phyloP scores from a whole-genome alignment of 2,329 filamentous ascomycete genomes.

The Metarhizium humberi region DNA sequence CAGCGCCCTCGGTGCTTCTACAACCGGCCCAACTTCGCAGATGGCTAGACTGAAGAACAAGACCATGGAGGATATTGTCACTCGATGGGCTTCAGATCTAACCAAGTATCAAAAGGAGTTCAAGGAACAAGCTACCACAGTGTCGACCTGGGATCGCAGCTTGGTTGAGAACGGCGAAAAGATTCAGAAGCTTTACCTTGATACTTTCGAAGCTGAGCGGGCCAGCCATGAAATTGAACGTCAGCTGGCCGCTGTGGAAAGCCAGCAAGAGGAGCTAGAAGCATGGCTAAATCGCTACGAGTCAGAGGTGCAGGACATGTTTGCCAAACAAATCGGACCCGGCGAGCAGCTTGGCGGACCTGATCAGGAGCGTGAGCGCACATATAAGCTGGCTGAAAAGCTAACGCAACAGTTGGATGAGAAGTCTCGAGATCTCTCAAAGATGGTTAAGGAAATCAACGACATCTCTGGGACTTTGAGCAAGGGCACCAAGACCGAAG shows the following conservation, averaged over 20 bases:
- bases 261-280: slow-evolving; percentile 84
- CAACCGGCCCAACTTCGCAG: slow-evolving; percentile 70
- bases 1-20: slow-evolving; percentile 57
- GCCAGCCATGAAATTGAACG: slow-evolving; percentile 91
- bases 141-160: slow-evolving; percentile 84
- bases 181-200: slow-evolving; percentile 85
- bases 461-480: slow-evolving; percentile 79
- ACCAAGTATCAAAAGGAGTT: slow-evolving; percentile 97
- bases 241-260: slow-evolving; percentile 80
- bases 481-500: slow-evolving; percentile 81
- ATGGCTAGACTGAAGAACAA: slow-evolving; percentile 93
- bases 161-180: slow-evolving; percentile 91
- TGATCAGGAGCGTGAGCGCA: slow-evolving; percentile 91
- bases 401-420: slow-evolving; percentile 84
- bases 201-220: slow-evolving; percentile 87
- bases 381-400: slow-evolving; percentile 92
- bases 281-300: slow-evolving; percentile 88
- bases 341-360: slow-evolving; percentile 73
- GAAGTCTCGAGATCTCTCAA: slow-evolving; percentile 83
- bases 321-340: slow-evolving; percentile 66
- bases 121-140: slow-evolving; percentile 77
- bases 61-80: slow-evolving; percentile 98
- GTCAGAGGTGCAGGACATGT: slow-evolving; percentile 80
- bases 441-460: slow-evolving; percentile 99
- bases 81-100: slow-evolving; percentile 88